Percentiles rank a stretch among this genome's conserved stretches.
phyloP scores from a whole-genome alignment of 108 stramenopile genomes.

The Skeletonema costatum region DNA sequence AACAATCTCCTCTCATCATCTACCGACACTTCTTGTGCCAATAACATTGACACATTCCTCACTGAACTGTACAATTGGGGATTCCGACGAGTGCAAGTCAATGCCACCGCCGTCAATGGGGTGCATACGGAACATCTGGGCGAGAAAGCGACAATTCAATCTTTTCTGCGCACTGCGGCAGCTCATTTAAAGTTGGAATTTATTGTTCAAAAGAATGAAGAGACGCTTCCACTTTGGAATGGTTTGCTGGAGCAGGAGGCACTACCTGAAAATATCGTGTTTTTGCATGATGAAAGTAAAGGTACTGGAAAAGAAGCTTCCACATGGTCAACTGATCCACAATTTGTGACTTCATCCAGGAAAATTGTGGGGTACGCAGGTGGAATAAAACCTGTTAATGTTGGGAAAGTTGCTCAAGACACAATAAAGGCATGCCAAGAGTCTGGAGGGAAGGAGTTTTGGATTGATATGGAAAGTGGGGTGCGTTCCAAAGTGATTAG shows the following conservation, averaged over 20 bases:
- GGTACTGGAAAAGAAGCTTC: conserved; percentile 73
- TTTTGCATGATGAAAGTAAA: conserved; percentile 86
- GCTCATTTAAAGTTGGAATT: conserved; percentile 78
- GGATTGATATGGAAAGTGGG: conserved; percentile 93
- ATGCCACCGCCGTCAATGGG: conserved; percentile 93
- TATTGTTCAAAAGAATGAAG: conserved; percentile 92
- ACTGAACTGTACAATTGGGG: conserved; percentile 57
- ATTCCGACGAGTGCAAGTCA: conserved; percentile 92
- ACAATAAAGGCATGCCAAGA: conserved; percentile 31
- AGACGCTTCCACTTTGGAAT: conserved; percentile 84
- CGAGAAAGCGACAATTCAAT: conserved; percentile 42
- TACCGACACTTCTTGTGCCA: not conserved
- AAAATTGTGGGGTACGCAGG: conserved; percentile 83
- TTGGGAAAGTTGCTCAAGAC: conserved; percentile 57
- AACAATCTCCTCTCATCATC: conserved; percentile 75
- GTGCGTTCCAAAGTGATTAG: conserved; percentile 38
- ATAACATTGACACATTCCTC: conserved; percentile 70
- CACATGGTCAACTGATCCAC: conserved; percentile 46
- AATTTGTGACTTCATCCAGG: conserved; percentile 37
- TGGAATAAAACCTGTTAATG: conserved; percentile 88
- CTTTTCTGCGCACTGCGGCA: conserved; percentile 42
- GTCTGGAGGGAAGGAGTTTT: conserved; percentile 53
- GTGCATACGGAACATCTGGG: conserved; percentile 75
- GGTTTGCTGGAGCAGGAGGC: conserved; percentile 46
- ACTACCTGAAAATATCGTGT: conserved; percentile 66